Evolutionary conservation across 768 basidiomycete genomes (phyloP).

Genomic region (Auricularia sp.): DNA sequence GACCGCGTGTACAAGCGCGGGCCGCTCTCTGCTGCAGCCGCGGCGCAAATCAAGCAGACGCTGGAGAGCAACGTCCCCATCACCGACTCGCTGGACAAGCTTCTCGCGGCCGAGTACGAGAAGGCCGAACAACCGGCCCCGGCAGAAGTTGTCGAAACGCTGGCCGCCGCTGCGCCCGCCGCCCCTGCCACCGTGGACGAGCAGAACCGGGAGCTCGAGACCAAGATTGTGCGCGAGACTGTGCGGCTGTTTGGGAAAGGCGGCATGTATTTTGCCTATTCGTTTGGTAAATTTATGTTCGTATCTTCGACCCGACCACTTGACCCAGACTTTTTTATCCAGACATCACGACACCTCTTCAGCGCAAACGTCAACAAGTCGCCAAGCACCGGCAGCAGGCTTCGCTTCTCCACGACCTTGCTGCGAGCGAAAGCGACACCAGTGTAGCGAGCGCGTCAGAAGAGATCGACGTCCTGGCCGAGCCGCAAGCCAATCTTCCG

Average conservation of each 20-base stretch:
- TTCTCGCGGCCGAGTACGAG: neutral
- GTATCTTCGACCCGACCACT: no score
- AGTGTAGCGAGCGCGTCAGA: slow-evolving; percentile 21
- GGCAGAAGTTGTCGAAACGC: slow-evolving; percentile 41
- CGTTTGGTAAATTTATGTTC: slow-evolving; percentile 49
- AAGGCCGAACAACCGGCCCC: slow-evolving; percentile 31
- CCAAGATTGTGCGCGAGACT: slow-evolving; percentile 72
- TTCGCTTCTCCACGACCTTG: slow-evolving; percentile 47
- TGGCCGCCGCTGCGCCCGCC: slow-evolving; percentile 51
- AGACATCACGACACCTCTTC: slow-evolving; percentile 79
- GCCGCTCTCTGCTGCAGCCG: slow-evolving; percentile 3
- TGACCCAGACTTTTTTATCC: neutral
- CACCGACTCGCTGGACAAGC: slow-evolving; percentile 1
- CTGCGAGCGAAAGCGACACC: slow-evolving; percentile 31
- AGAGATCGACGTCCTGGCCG: slow-evolving; percentile 45
- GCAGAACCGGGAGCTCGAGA: slow-evolving; percentile 64
- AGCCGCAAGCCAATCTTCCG: slow-evolving; percentile 70
- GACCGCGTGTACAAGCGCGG: slow-evolving; percentile 38
- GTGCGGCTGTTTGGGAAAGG: slow-evolving; percentile 70
- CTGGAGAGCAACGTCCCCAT: neutral
- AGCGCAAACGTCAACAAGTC: slow-evolving; percentile 64
- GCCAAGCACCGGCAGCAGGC: slow-evolving; percentile 44
- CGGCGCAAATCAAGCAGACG: slow-evolving; percentile 4
- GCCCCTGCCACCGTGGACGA: slow-evolving; percentile 54
- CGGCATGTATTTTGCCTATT: slow-evolving; percentile 84